A percentile compares a stretch with the other conserved stretches of the same genome.
phyloP scores from a whole-genome alignment of 2,329 filamentous ascomycete genomes.

The Fusarium sp. region DNA sequence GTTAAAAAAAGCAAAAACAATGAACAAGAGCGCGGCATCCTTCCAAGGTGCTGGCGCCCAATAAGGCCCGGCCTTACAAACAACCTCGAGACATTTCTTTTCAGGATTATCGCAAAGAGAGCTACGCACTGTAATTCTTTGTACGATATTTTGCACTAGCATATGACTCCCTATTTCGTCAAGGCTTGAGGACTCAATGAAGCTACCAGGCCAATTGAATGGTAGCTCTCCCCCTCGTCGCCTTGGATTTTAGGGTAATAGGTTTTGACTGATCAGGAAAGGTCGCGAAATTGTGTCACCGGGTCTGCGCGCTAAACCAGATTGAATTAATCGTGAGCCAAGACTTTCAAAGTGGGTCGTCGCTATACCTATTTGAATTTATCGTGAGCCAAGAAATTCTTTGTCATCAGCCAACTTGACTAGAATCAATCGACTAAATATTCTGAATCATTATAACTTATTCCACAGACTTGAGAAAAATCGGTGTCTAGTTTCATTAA shows the following conservation, averaged over 20 bases:
- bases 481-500: too few species aligned
- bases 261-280: too few species aligned
- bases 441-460: background rate
- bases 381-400: background rate
- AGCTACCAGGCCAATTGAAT: background rate
- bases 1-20: too few species aligned
- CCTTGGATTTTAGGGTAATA: background rate
- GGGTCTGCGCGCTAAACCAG: too few species aligned
- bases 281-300: too few species aligned
- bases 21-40: too few species aligned
- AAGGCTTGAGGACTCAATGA: background rate
- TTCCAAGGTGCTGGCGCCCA: background rate
- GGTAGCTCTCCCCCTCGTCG: background rate
- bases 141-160: background rate
- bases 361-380: background rate
- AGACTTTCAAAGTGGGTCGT: too few species aligned
- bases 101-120: background rate
- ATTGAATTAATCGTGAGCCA: too few species aligned
- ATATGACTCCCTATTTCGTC: background rate
- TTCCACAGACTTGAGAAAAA: too few species aligned
- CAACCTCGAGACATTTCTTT: background rate
- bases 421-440: background rate
- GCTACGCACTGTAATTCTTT: background rate
- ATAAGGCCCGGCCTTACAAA: background rate
- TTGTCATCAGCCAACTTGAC: background rate